Evolutionary conservation across 2,329 filamentous ascomycete genomes (phyloP), one percentile per base, ranked within the genome.

Genomic region (Chalara sp.): DNA sequence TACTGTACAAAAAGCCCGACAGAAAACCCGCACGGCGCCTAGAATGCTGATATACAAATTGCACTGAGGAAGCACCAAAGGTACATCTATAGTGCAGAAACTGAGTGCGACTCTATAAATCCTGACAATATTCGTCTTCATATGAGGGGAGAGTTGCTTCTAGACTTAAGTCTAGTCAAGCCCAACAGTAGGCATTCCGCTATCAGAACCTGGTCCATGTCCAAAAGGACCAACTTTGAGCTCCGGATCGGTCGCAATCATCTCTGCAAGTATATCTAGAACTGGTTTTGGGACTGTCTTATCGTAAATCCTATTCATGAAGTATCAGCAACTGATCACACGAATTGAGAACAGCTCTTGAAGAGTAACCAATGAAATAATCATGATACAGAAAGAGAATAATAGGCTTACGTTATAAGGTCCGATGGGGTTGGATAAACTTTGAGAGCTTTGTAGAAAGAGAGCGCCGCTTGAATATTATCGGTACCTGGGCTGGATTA

Each of bases 361-460:
- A 21, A 21, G 21, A 21, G 21, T 21, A 21, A 21, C 21, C 21
- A 21, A 21, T 21, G 21, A 21, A 21, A 21, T 21, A 21, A 21
- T 21, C 21, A 21, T 21, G 21, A 21, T 21, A 21, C 21, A 21
- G 21, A 21, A 21, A 21, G 21, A 21, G 21, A 21, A 21, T 21
- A 21, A 21, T 21, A 21, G 21, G n/a, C 35, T 37, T n/a, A 37
- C 35, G 81, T 81, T 69, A 99, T 96, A 63, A 99, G 77, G 66
- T 97, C 93, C 63, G 85, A 81, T 10, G 92, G 93, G 64, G 89
- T 87, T 48, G 93, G 93, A 74, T 99, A 99, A 62, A 97, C 93
- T 80, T 99, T 99, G 60, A 99, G 81, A 43, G 91, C 93, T 79
- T 91, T 95, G 81, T 97, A 99, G 75, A 99, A 99, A 70, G 88